These are phyloP conservation scores for Sphaceloma murrayae DNA, from an alignment of 2,329 filamentous ascomycete genomes.

Conservation along the genomic window DNA sequence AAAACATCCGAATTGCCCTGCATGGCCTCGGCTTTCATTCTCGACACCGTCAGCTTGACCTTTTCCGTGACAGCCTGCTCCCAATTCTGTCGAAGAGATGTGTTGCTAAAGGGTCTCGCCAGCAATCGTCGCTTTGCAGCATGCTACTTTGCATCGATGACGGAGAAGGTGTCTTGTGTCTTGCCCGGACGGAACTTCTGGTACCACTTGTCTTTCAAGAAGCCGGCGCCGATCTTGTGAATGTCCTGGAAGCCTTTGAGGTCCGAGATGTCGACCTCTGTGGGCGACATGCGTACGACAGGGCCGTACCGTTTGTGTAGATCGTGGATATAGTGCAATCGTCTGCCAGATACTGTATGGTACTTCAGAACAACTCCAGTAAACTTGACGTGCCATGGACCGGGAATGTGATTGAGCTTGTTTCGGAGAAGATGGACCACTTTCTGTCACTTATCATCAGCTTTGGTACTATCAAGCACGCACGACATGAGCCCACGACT, in stretches of 20 bases:
- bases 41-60: constrained; percentile 24
- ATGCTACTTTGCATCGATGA: constrained; percentile 28
- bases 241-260: constrained; percentile 25
- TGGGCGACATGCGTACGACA: constrained; percentile 31
- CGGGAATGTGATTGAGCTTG: too few relatives aligned
- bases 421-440: too few relatives aligned
- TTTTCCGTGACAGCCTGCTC: constrained; percentile 27
- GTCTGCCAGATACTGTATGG: constrained; percentile 30
- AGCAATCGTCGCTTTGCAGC: constrained; percentile 28
- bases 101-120: constrained; percentile 26
- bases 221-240: constrained; percentile 24
- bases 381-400: constrained; percentile 24
- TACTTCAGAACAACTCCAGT: constrained; percentile 29
- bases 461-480: too few relatives aligned
- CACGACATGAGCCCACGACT: too few relatives aligned
- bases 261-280: constrained; percentile 26
- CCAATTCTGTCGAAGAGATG: constrained; percentile 27
- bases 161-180: constrained; percentile 28
- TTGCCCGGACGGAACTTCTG: constrained; percentile 18
- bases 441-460: too few relatives aligned
- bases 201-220: constrained; percentile 27
- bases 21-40: constrained; percentile 23
- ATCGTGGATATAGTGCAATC: constrained; percentile 32
- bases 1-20: constrained; percentile 28
- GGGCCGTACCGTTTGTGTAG: constrained; percentile 34